phyloP scores from a whole-genome alignment of 495 filamentous ascomycete species.

The Hypoxylon intermedium region DNA sequence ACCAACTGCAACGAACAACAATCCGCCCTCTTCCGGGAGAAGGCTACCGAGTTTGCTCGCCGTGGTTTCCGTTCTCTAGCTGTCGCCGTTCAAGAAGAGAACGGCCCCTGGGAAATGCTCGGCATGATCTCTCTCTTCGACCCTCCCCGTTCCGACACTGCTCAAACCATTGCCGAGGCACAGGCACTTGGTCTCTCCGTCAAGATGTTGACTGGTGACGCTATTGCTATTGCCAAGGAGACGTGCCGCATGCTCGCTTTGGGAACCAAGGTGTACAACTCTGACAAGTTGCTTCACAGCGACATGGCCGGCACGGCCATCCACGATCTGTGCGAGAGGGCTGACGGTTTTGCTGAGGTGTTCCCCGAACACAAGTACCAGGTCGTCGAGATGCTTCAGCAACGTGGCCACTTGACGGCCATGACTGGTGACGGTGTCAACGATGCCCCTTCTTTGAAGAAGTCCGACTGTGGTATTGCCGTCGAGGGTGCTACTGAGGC shows the following conservation, averaged over 20 bases:
- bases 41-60: constrained; percentile 84
- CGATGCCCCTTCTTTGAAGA: constrained; percentile 93
- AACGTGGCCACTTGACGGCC: constrained; percentile 90
- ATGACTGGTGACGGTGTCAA: constrained; percentile 99
- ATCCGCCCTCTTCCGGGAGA: constrained; percentile 78
- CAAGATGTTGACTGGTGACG: constrained; percentile 95
- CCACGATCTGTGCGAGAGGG: constrained; percentile 89
- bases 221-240: constrained; percentile 88
- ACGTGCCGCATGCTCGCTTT: constrained; percentile 86
- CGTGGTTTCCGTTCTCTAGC: constrained; percentile 90
- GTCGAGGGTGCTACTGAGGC: constrained; percentile 91
- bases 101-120: constrained; percentile 81
- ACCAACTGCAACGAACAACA: constrained; percentile 73
- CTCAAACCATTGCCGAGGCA: constrained; percentile 84
- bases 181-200: constrained; percentile 82
- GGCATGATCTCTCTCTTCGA: constrained; percentile 91
- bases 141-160: constrained; percentile 86
- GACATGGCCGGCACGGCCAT: constrained; percentile 89
- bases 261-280: constrained; percentile 90
- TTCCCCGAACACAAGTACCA: constrained; percentile 98
- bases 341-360: constrained; percentile 91
- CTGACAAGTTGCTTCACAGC: constrained; percentile 80
- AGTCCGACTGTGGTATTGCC: constrained; percentile 89
- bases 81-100: constrained; percentile 80
- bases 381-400: constrained; percentile 93